Percentiles rank a stretch among this genome's conserved stretches.
Conservation (phyloP, 129 eudicot genomes). For the Mikania micrantha region DNA sequence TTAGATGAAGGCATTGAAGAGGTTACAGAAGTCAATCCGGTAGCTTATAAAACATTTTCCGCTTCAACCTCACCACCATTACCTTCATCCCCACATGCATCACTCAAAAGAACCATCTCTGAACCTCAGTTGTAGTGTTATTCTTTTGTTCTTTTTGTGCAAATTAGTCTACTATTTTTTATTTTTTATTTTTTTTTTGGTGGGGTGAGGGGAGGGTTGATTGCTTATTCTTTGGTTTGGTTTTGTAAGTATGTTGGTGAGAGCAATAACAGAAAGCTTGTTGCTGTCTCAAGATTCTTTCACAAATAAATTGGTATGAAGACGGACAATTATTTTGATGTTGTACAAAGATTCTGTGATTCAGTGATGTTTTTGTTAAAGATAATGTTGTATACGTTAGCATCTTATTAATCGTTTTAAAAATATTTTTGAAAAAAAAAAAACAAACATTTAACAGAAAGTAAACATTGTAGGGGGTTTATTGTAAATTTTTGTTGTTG, state of each 20-base stretch:
- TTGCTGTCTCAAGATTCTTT: conserved; percentile 19
- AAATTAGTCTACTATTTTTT: conserved; percentile 4
- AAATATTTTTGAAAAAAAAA: too few species aligned
- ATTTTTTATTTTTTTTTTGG: background rate
- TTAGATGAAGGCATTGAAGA: conserved; percentile 39
- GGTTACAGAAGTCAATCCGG: conserved; percentile 41
- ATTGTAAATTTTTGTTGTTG: too few species aligned
- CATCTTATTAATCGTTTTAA: too few species aligned
- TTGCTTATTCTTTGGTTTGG: conserved; percentile 25
- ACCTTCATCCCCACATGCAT: conserved; percentile 36
- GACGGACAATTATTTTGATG: background rate
- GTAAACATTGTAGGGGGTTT: too few species aligned
- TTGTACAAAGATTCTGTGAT: background rate
- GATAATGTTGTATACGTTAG: too few species aligned
- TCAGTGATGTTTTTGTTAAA: too few species aligned
- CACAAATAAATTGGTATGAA: conserved; percentile 16
- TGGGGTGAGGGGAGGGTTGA: conserved; percentile 1
- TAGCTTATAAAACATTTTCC: conserved; percentile 45
- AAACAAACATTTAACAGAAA: too few species aligned
- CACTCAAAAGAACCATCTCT: conserved; percentile 27
- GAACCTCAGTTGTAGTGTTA: conserved; percentile 22
- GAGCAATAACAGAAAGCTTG: conserved; percentile 19
- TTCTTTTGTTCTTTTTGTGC: conserved; percentile 17
- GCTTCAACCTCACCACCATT: conserved; percentile 38
- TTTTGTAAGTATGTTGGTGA: conserved; percentile 26